Percentiles rank a stretch among this genome's conserved stretches.
phyloP scores from a whole-genome alignment of 345 rosid genomes.

The Syzygium grande region DNA sequence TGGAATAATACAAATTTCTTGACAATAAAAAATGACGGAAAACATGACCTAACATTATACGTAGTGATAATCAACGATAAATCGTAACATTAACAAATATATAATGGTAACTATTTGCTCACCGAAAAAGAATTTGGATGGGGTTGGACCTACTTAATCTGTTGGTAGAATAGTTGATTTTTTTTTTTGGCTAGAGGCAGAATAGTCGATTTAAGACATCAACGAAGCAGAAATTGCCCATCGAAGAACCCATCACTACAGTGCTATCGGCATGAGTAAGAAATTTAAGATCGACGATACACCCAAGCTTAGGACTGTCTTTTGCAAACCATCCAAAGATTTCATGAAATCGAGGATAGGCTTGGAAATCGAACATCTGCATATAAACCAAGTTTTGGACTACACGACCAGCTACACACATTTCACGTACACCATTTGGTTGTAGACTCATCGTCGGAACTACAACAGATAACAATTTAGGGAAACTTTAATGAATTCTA shows the following conservation, averaged over 20 bases:
- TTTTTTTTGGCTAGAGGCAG: too few species aligned
- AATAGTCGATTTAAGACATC: not conserved
- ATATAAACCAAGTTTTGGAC: not conserved
- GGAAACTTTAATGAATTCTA: not conserved
- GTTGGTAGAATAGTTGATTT: not conserved
- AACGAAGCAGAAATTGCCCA: rapidly evolving
- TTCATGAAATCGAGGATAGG: not conserved
- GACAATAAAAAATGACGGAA: not conserved
- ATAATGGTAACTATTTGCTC: not conserved
- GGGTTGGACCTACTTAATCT: rapidly evolving
- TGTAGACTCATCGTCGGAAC: not conserved
- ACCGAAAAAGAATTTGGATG: not conserved
- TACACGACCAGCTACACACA: not conserved
- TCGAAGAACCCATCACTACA: rapidly evolving
- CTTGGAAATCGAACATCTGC: not conserved
- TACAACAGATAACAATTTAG: not conserved
- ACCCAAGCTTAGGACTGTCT: not conserved
- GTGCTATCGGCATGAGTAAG: rapidly evolving
- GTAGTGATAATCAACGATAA: not conserved
- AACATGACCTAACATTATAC: not conserved
- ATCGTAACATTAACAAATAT: too few species aligned
- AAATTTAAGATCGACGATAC: not conserved
- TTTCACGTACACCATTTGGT: not conserved
- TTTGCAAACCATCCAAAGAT: not conserved
- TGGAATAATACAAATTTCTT: not conserved